Evolutionary conservation across 768 basidiomycete species (phyloP), one percentile per base, ranked within the genome.

Genomic region (Boletus coccyginus): DNA sequence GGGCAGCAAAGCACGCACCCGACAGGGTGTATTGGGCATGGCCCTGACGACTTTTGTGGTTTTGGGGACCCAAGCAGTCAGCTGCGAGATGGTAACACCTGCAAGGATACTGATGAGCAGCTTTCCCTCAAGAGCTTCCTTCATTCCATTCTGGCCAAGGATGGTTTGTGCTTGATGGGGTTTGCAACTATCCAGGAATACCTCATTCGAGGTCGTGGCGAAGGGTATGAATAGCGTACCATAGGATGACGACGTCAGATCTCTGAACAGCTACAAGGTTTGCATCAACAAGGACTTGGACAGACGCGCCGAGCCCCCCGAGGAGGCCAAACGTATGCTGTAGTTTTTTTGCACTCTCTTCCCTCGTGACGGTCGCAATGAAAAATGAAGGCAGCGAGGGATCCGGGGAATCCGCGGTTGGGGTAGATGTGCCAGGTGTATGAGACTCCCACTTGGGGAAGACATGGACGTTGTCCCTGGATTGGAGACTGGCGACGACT

Each of bases 21-120:
- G 92, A 77, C 91, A 93, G 19, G 97, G 94, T 3, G 96, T 98
- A 68, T 99, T 99, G 61, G 97, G 95, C 97, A 99, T 99, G 12
- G 94, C 92, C 54, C 97, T 87, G 56, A 98, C 86, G 57, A 98
- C 89, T 62, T 83, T 86, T 42, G 92, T 93, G n/a, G 78, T 79
- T 3, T 87, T 79, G 27, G 77, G 75, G 33, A 94, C 90, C 89
- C 88, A 90, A 7, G 72, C 78, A 44, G 78, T 73, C 38, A 98
- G 76, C 71, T 98, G 95, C 35, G 77, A 59, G 60, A 98, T 89
- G 31, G 90, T 98, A 6, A 97, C 89, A 62, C 97, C 97, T n/a
- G 97, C 95, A 33, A 98, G 86, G 69, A 98, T 97, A 67, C 95
- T 98, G 72, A 98, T 91, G 57, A 99, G 78, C 1, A 98, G 83